phyloP scores from a whole-genome alignment of 352 stramenopile genomes.

The Phytophthora melonis region DNA sequence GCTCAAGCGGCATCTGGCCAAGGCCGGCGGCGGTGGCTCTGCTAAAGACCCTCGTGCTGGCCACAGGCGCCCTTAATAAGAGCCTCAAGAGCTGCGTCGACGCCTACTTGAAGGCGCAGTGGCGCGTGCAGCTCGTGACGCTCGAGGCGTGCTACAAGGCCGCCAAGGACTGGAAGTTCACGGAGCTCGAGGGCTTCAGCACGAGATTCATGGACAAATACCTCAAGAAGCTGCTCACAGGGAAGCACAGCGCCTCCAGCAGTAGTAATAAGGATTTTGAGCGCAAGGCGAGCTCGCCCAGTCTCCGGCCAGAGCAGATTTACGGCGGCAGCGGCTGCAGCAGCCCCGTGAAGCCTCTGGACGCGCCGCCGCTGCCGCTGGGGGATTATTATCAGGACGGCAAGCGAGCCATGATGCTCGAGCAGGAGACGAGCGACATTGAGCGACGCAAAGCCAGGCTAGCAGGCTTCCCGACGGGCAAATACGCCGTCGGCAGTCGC shows the following conservation, averaged over 20 bases:
- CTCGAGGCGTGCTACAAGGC: slow-evolving; percentile 20
- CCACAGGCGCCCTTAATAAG: slow-evolving; percentile 23
- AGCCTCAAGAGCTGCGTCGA: slow-evolving; percentile 23
- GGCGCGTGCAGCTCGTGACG: slow-evolving; percentile 36
- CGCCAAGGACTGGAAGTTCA: slow-evolving; percentile 16
- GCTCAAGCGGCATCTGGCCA: slow-evolving; percentile 25
- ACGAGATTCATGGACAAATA: slow-evolving; percentile 31
- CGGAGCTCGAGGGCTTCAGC: slow-evolving; percentile 10
- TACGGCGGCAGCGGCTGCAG: slow-evolving; percentile 8
- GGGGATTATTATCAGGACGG: slow-evolving; percentile 25
- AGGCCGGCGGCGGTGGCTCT: neutral
- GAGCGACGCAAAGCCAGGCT: slow-evolving; percentile 23
- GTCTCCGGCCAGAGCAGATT: slow-evolving; percentile 11
- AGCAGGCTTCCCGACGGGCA: slow-evolving; percentile 14
- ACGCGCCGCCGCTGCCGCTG: neutral
- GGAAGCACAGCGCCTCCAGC: neutral
- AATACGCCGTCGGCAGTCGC: slow-evolving; percentile 27
- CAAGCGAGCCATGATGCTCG: slow-evolving; percentile 25
- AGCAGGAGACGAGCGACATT: slow-evolving; percentile 27
- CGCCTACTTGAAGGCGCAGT: slow-evolving; percentile 30
- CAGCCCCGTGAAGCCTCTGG: slow-evolving; percentile 16
- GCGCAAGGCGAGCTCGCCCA: slow-evolving; percentile 28
- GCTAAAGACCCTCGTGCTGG: slow-evolving; percentile 25
- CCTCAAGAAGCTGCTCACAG: slow-evolving; percentile 30
- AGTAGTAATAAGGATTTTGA: slow-evolving; percentile 4